Evolutionary conservation across 176 grass and related monocot genomes (phyloP).

Genomic region (Eragrostis nindensis): DNA sequence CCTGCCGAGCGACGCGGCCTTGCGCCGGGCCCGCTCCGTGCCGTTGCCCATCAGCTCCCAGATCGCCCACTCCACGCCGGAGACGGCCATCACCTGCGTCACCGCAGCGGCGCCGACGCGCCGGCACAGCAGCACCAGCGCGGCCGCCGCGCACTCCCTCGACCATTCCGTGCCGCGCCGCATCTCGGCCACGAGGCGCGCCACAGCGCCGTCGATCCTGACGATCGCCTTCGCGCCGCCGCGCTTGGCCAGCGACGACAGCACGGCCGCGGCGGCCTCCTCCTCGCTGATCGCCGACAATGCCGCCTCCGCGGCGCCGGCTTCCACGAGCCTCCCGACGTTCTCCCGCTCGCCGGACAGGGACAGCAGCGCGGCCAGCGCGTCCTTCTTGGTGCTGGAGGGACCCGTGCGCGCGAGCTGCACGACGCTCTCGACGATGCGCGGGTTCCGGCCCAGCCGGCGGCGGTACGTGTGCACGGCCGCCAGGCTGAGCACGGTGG

Average conservation of each 20-base stretch:
- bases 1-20: conserved; percentile 89
- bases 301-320: conserved; percentile 55
- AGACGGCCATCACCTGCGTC: conserved; percentile 59
- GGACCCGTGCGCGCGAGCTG: conserved; percentile 57
- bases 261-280: conserved; percentile 60
- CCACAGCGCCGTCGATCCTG: conserved; percentile 43
- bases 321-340: conserved; percentile 56
- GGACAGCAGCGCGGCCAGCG: conserved; percentile 70
- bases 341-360: conserved; percentile 85
- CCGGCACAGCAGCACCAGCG: conserved; percentile 83
- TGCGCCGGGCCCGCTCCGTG: conserved; percentile 69
- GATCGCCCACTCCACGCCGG: conserved; percentile 87
- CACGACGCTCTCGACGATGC: conserved; percentile 56
- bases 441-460: conserved; percentile 66
- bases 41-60: conserved; percentile 93
- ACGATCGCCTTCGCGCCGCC: conserved; percentile 83
- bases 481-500: conserved; percentile 70
- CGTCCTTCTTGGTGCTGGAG: conserved; percentile 74
- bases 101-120: conserved; percentile 46
- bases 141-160: conserved; percentile 71
- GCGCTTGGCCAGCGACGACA: conserved; percentile 67
- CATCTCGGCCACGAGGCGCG: conserved; percentile 58
- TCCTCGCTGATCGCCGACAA: conserved; percentile 43
- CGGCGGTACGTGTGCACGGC: conserved; percentile 74
- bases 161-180: conserved; percentile 77